Evolutionary conservation across 2,329 filamentous ascomycete genomes (phyloP), one percentile per base, ranked within the genome.

Genomic region (Ascochyta fabae): DNA sequence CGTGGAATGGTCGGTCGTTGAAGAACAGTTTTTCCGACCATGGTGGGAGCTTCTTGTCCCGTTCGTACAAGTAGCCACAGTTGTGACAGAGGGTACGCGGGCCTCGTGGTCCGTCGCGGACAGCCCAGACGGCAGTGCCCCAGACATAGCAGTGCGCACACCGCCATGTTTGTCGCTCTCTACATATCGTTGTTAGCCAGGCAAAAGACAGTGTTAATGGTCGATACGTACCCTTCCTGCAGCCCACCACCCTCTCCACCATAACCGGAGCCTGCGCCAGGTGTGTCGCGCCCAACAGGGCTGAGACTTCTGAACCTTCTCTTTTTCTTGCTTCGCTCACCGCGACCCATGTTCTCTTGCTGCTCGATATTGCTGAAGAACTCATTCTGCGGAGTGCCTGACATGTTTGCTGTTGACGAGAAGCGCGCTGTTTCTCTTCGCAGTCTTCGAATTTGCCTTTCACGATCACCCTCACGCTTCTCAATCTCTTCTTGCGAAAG

Each of bases 401-500:
- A 80, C 82, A 96, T 91, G 54, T 91, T 91, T 0, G 91, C 84
- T 22, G 89, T 95, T 40, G 91, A 94, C 54, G 91, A 95, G 74
- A 98, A 96, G 24, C 92, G 85, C 1, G 94, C 94, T 9, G 94
- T 98, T 75, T 99, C 95, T 71, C 95, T 84, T 52, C 95, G 85
- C 60, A 97, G 79, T 56, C 95, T 84, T 55, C 95, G 84, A 35
- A 97, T 89, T 76, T 98, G 92, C 51, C 95, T 84, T 76, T 99
- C 95, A 38, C 95, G 86, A 72, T 99, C 95, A 47, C 92, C 92
- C 76, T 99, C 95, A 26, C 95, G 86, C 79, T 96, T 96, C 77
- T 99, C 95, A 49, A 99, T 98, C 71, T 99, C 95, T 67, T 99
- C 95, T 67, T 96, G 96, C 35, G 89, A 93, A 2, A 99, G 79